phyloP scores from a whole-genome alignment of 352 stramenopile genomes.

The Pythium diclinum region DNA sequence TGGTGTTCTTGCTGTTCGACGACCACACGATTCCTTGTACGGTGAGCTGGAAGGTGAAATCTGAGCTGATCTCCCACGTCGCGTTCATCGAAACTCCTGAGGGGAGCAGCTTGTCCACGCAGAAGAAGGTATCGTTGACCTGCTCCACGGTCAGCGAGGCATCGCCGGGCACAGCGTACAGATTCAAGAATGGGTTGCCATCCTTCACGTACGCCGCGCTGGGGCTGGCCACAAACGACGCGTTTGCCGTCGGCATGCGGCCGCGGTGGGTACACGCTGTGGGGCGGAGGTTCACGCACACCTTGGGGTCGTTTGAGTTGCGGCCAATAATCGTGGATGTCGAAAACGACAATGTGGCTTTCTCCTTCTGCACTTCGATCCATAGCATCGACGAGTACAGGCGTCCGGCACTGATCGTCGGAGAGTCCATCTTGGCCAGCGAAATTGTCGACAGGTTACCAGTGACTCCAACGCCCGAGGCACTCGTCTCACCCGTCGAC shows the following conservation, averaged over 20 bases:
- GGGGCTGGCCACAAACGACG: slow-evolving; percentile 40
- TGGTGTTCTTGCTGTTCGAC: slow-evolving; percentile 24
- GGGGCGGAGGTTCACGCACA: slow-evolving; percentile 67
- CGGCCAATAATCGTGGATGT: slow-evolving; percentile 68
- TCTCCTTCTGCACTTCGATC: slow-evolving; percentile 60
- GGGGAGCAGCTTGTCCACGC: slow-evolving; percentile 61
- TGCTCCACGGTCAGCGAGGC: slow-evolving; percentile 43
- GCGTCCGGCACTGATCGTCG: slow-evolving; percentile 34
- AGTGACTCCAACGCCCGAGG: slow-evolving; percentile 5
- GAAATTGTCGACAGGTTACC: slow-evolving; percentile 42
- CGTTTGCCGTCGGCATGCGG: slow-evolving; percentile 37
- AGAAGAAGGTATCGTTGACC: slow-evolving; percentile 76
- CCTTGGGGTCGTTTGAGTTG: slow-evolving; percentile 56
- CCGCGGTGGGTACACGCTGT: slow-evolving; percentile 50
- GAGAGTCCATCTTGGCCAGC: slow-evolving; percentile 60
- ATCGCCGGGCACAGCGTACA: slow-evolving; percentile 59
- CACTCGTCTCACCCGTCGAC: slow-evolving; percentile 19
- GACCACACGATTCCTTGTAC: slow-evolving; percentile 53
- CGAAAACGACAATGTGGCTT: slow-evolving; percentile 72
- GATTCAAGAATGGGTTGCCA: slow-evolving; percentile 73
- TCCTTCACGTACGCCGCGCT: slow-evolving; percentile 63
- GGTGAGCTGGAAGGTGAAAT: slow-evolving; percentile 78
- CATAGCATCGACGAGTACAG: slow-evolving; percentile 75
- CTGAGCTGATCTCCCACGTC: slow-evolving; percentile 63
- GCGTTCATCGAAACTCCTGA: slow-evolving; percentile 52